Conservation (phyloP, 164 flowering plant species). For the Dillenia suffruticosa region DNA sequence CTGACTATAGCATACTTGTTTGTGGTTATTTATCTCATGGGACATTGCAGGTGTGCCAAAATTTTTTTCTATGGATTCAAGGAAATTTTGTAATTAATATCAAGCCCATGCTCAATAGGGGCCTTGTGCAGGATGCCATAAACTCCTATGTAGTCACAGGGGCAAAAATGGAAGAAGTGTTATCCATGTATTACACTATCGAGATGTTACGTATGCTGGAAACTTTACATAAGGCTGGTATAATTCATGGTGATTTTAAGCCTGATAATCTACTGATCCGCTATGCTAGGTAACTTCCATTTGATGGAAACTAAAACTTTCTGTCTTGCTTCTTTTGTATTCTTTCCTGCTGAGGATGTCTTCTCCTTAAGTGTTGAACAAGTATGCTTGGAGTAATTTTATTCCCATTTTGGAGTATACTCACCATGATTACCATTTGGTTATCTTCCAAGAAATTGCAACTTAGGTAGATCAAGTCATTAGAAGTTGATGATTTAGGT, state of each 20-base stretch:
- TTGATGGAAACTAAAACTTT: no score
- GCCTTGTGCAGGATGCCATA: slow-evolving; percentile 76
- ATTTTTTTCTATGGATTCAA: not conserved
- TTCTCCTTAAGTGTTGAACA: no score
- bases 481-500: no score
- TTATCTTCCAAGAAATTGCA: no score
- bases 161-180: slow-evolving; percentile 78
- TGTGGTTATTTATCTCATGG: slow-evolving; percentile 75
- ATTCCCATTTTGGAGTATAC: no score
- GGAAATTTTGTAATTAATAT: slow-evolving; percentile 5
- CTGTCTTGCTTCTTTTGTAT: no score
- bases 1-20: slow-evolving; percentile 83
- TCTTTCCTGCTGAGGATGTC: no score
- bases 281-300: slow-evolving; percentile 54
- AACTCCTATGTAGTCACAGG: slow-evolving; percentile 65
- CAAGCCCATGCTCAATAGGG: not conserved
- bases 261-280: slow-evolving; percentile 94
- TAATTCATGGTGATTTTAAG: slow-evolving; percentile 98
- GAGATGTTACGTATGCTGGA: slow-evolving; percentile 94
- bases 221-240: slow-evolving; percentile 62
- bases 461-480: no score
- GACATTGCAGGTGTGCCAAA: slow-evolving; percentile 58
- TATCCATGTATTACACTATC: slow-evolving; percentile 84
- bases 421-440: no score
- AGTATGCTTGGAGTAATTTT: no score